Conservation (phyloP, 2,329 filamentous ascomycete species). For the Fusarium poae region DNA sequence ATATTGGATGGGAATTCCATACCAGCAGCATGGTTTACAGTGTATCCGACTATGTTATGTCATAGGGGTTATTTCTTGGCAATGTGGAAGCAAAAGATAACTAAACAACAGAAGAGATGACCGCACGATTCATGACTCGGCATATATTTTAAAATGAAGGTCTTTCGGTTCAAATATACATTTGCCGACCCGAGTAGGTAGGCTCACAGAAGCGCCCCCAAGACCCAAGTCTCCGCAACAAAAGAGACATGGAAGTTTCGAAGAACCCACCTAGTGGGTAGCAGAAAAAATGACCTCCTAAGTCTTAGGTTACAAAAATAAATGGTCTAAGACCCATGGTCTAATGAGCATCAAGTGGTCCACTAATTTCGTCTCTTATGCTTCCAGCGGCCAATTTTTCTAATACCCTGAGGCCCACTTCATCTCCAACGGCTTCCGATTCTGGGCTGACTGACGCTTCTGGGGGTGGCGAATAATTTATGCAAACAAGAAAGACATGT, state of each 20-base stretch:
- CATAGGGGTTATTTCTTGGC: neutral
- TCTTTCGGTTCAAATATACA: constrained; percentile 3
- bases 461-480: constrained; percentile 10
- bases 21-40: neutral
- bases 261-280: no score
- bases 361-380: no score
- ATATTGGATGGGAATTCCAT: neutral
- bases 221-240: constrained; percentile 7
- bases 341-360: no score
- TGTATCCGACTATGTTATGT: neutral
- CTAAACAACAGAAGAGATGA: neutral
- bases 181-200: neutral
- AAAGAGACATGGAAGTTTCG: neutral
- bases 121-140: constrained; percentile 12
- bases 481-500: constrained; percentile 1
- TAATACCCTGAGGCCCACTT: no score
- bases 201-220: constrained; percentile 3
- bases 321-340: no score
- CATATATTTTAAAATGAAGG: neutral
- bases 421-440: constrained; percentile 9
- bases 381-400: no score
- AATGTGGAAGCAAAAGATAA: neutral
- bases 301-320: no score
- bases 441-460: constrained; percentile 26
- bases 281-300: no score